Percentiles rank a stretch among this genome's conserved stretches.
Evolutionary conservation across 2,329 filamentous ascomycete genomes (phyloP).

Genomic region (Trichoderma sp.): DNA sequence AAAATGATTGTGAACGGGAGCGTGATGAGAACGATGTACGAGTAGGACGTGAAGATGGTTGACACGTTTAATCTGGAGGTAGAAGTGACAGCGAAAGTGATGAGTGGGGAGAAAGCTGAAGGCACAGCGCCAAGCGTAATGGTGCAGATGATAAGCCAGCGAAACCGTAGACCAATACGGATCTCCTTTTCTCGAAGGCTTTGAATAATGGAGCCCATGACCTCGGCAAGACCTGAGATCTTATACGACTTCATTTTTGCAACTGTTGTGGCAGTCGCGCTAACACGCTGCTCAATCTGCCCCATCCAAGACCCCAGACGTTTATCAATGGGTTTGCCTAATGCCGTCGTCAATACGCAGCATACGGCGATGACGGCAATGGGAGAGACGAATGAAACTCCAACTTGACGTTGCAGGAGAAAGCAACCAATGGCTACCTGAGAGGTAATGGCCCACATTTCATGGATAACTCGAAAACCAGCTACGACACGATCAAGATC

Average conservation of each 20-base stretch:
- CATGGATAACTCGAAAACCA: neutral
- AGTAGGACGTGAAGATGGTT: neutral
- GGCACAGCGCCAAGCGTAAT: neutral
- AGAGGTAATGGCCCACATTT: neutral
- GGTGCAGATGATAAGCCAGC: neutral
- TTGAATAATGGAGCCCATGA: slow-evolving; percentile 1
- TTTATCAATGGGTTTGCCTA: slow-evolving; percentile 1
- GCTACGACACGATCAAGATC: neutral
- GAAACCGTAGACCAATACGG: slow-evolving; percentile 6
- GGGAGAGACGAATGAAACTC: slow-evolving; percentile 21
- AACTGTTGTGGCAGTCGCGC: slow-evolving; percentile 21
- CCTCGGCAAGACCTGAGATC: slow-evolving; percentile 12
- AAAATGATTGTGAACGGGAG: slow-evolving; percentile 9
- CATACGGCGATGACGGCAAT: slow-evolving; percentile 13
- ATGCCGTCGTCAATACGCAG: slow-evolving; percentile 14
- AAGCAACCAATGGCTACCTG: slow-evolving; percentile 20
- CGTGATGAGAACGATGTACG: neutral
- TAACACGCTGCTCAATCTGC: slow-evolving; percentile 30
- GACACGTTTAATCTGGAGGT: no score
- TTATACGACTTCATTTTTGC: slow-evolving; percentile 13
- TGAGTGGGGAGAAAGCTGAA: neutral
- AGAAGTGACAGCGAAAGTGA: no score
- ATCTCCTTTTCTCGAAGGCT: slow-evolving; percentile 12
- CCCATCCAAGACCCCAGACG: slow-evolving; percentile 33
- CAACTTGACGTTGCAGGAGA: slow-evolving; percentile 21